Base-by-base conservation (phyloP, 208 protist genomes). In the Novymonas esmeraldas region DNA sequence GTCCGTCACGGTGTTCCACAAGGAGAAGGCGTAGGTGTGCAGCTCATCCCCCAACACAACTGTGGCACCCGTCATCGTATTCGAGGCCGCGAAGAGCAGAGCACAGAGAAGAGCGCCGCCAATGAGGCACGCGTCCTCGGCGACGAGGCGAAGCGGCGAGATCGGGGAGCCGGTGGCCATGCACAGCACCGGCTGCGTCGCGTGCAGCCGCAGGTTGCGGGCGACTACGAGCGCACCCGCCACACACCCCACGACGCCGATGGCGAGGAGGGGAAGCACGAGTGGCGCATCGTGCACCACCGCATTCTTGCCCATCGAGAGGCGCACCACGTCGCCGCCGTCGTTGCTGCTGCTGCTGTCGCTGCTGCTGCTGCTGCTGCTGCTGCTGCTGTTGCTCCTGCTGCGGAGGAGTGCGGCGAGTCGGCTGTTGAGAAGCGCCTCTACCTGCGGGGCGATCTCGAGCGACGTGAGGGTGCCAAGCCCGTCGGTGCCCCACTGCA, bases 1-100 rank as follows among this genome's bases (percentile, higher is more conserved):
- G 29, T 98, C 89, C 2, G 10, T 33, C 7, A 96, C 84, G 16
- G 90, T 93, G 63, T 90, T 87, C 44, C 63, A 54, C 36, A 99
- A 72, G 0, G 82, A 82, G 63, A 98, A 98, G 20, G 70, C 29
- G 66, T 97, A 93, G 5, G 95, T 51, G 24, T 78, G 39, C 18
- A 92, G 14, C 24, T 70, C 68, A 0, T 48, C 29, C 26, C 90
- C 87, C 0, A 93, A 33, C 13, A 78, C 42, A 1, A 93, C 77
- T 14, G 36, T 76, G 11, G 84, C 80, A 3, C 64, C 87, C 0
- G 81, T 82, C 54, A 84, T 87, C 29, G 49, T 72, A 76, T 90
- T 91, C 14, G 84, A 89, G 50, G 78, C 82, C 2, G 70, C 29
- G 55, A 93, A 89, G 11, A 70, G 61, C 16, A 58, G 34, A 0